A percentile compares a stretch with the other conserved stretches of the same genome.
Conservation (phyloP, 2,329 filamentous ascomycete genomes). For the Mariannaea elegans region DNA sequence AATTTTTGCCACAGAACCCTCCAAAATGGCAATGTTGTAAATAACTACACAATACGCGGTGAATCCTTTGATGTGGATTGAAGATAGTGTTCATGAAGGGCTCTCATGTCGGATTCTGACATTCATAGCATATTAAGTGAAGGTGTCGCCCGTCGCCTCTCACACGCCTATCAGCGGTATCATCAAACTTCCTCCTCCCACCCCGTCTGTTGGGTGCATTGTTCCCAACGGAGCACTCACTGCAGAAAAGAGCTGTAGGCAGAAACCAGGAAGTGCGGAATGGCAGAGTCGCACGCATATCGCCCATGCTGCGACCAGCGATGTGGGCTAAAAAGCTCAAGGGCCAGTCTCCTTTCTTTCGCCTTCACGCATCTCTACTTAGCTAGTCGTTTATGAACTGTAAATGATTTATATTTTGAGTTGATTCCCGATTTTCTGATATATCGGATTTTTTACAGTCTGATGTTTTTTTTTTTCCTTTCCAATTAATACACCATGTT, state of each 20-base stretch:
- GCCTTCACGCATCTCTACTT: too few species aligned
- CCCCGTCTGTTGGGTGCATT: background rate
- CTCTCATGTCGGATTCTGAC: background rate
- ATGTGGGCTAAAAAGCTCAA: constrained; percentile 7
- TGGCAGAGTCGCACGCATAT: background rate
- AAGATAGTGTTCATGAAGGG: too few species aligned
- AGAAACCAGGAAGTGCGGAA: background rate
- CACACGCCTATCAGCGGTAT: background rate
- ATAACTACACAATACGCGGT: background rate
- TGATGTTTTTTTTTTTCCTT: too few species aligned
- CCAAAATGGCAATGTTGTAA: background rate
- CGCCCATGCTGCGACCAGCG: background rate
- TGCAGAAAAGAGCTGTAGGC: background rate
- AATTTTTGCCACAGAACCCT: constrained; percentile 13
- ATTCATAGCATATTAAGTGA: background rate
- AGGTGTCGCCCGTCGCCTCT: background rate
- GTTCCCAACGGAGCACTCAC: background rate
- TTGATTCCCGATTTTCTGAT: too few species aligned
- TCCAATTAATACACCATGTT: too few species aligned
- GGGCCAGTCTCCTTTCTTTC: too few species aligned
- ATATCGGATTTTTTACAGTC: too few species aligned
- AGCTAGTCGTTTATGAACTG: too few species aligned
- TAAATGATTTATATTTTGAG: too few species aligned
- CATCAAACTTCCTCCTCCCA: background rate
- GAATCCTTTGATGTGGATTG: background rate